Evolutionary conservation across 352 stramenopile species (phyloP).

Genomic region (Globisporangium barbulae): DNA sequence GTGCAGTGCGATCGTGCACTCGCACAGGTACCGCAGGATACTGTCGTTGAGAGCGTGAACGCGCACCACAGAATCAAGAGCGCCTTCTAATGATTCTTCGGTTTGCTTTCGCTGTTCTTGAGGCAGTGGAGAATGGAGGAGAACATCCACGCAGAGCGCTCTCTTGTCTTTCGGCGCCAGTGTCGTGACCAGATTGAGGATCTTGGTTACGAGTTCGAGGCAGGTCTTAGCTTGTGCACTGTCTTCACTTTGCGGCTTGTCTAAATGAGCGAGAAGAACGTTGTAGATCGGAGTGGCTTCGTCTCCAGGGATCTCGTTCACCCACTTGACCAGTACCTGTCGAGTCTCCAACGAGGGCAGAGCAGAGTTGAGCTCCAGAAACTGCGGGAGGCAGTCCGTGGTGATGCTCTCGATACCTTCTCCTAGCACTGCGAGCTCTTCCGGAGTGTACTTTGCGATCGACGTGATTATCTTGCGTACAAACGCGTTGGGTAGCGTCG

Average conservation of each 20-base stretch:
- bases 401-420: conserved; percentile 39
- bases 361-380: conserved; percentile 35
- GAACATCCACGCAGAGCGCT: conserved; percentile 31
- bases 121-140: neutral
- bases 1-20: conserved; percentile 34
- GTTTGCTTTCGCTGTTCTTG: neutral
- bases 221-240: conserved; percentile 5
- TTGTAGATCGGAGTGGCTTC: conserved; percentile 37
- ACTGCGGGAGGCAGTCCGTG: conserved; percentile 23
- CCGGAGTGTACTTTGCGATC: conserved; percentile 22
- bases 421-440: conserved; percentile 35
- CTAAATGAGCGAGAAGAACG: conserved; percentile 25
- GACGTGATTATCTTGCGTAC: conserved; percentile 24
- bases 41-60: conserved; percentile 17
- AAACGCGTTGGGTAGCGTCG: conserved; percentile 22
- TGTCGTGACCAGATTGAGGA: conserved; percentile 39
- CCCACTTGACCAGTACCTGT: conserved; percentile 34
- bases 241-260: conserved; percentile 2
- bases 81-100: neutral
- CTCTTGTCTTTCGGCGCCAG: conserved; percentile 41
- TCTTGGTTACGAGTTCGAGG: conserved; percentile 13
- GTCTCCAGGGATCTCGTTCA: conserved; percentile 38
- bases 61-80: neutral
- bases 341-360: conserved; percentile 24
- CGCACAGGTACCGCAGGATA: conserved; percentile 45